Evolutionary conservation across 768 basidiomycete species (phyloP), one percentile per base, ranked within the genome.

Genomic region (Hydnomerulius pinastri): DNA sequence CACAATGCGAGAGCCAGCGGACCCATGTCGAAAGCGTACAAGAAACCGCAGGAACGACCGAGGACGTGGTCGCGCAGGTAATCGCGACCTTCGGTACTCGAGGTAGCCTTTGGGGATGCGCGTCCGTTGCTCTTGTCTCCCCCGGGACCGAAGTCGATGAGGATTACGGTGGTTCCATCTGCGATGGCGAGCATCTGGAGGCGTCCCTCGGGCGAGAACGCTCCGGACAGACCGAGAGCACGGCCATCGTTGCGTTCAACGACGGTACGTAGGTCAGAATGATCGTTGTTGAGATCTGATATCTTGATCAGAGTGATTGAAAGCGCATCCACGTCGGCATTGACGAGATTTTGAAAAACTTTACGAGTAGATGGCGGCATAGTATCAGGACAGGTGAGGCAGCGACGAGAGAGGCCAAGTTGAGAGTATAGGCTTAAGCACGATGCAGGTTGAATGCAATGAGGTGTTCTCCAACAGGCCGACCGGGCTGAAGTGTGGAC

Each of bases 101-200:
- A 42, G 39, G 62, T 54, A 6, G 57, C 6, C 4, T 54, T n/a
- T 2, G 68, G 52, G 3, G 61, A 49, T 6, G 24, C 69, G 63
- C 61, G 67, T 60, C 50, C 64, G 65, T 70, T 69, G 68, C 62
- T 63, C 62, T 67, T 70, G 55, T 56, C 54, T 2, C 50, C 56
- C 6, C 27, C 46, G 2, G 41, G 23, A 12, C 25, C 9, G 12
- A 71, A 66, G 25, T 71, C 50, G 36, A 69, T 51, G 33, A 68
- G 46, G 44, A 70, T 1, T 4, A 71, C 46, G 2, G 63, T 49
- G 29, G 65, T 48, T 27, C 59, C 48, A 10, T 69, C 67, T 2
- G 69, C 58, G 42, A 69, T 33, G 17, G 63, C 65, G 40, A 69
- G 58, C 43, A 64, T 25, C 17, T 51, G 55, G 23, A 69, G 65